These are phyloP conservation scores for Erodium moschatum DNA, from an alignment of 441 rosid species.

Conservation along the genomic window DNA sequence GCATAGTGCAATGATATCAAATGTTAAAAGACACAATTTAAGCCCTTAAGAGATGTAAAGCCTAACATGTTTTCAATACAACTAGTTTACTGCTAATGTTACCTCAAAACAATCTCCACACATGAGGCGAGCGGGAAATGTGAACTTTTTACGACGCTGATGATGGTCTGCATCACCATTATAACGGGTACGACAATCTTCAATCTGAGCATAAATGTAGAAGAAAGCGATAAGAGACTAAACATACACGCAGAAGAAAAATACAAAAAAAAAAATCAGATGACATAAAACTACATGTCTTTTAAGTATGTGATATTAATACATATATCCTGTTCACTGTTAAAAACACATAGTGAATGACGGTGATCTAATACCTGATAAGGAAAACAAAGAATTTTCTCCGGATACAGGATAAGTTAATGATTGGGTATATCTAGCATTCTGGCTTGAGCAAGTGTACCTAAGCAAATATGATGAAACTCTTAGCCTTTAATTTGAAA, in stretches of 20 bases:
- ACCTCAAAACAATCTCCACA: conserved; percentile 99
- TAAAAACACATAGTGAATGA: background rate
- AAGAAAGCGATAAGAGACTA: background rate
- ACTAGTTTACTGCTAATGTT: conserved; percentile 15
- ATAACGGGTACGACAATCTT: conserved; percentile 89
- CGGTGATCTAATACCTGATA: conserved; percentile 4
- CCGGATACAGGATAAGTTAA: background rate
- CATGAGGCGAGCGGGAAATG: conserved; percentile 82
- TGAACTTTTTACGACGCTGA: conserved; percentile 80
- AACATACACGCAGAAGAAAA: background rate
- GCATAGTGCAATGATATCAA: too few relatives aligned
- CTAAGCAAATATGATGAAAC: background rate
- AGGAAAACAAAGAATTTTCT: background rate
- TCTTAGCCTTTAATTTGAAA: background rate
- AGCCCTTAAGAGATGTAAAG: too few relatives aligned
- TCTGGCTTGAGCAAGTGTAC: conserved; percentile 6
- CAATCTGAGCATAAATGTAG: conserved; percentile 46
- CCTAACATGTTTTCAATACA: background rate
- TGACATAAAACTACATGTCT: background rate
- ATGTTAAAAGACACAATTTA: too few relatives aligned
- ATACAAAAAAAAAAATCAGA: background rate
- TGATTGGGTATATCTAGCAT: background rate
- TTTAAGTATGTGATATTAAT: background rate
- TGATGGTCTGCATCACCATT: conserved; percentile 93
- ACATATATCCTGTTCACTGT: background rate